Percentiles rank a stretch among this genome's conserved stretches.
Conservation (phyloP, 2,329 filamentous ascomycete genomes). For the Botrytis byssoidea region DNA sequence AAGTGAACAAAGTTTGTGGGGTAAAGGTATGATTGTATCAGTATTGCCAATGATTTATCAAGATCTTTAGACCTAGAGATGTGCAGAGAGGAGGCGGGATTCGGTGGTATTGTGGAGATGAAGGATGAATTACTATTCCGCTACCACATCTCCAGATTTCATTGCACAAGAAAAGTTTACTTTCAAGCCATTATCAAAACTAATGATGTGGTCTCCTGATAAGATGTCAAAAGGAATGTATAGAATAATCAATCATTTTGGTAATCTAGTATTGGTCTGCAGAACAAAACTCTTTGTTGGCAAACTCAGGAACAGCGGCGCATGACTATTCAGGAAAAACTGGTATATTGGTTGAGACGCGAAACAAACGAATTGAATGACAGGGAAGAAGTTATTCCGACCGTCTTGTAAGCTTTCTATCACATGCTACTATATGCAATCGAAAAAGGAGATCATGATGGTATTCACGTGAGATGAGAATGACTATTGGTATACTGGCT, state of each 20-base stretch:
- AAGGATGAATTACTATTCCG: background rate
- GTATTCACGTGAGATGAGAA: constrained; percentile 7
- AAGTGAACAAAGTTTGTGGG: background rate
- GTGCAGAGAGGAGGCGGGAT: background rate
- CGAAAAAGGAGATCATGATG: background rate
- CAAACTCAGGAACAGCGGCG: background rate
- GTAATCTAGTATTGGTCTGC: background rate
- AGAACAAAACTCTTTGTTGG: constrained; percentile 8
- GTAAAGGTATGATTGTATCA: background rate
- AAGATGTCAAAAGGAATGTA: background rate
- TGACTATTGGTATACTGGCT: background rate
- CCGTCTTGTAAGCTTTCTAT: background rate
- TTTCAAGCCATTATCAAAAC: background rate
- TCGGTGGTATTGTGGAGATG: constrained; percentile 1
- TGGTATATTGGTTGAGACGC: background rate
- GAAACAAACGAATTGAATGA: constrained; percentile 2
- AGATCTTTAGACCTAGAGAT: background rate
- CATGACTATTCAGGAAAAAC: background rate
- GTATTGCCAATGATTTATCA: background rate
- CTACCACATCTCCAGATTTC: background rate
- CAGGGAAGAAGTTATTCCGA: constrained; percentile 8
- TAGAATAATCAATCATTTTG: constrained; percentile 2
- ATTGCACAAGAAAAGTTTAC: background rate
- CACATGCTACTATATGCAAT: constrained; percentile 1
- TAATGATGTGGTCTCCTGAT: constrained; percentile 11